A percentile compares a stretch with the other conserved stretches of the same genome.
phyloP scores from a whole-genome alignment of 257 asterid genomes.

The Solanum boliviense region DNA sequence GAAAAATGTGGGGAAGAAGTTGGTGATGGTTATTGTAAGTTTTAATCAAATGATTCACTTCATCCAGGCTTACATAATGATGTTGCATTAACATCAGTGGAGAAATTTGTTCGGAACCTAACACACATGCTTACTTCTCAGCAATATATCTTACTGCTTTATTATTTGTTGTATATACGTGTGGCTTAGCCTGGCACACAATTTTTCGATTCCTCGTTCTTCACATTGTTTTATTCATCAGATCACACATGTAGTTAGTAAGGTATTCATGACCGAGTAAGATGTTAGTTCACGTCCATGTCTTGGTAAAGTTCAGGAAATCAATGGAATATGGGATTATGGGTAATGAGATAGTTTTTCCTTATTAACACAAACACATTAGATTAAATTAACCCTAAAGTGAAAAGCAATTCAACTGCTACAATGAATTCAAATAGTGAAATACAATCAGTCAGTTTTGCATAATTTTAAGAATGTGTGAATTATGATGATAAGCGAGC shows the following conservation, averaged over 20 bases:
- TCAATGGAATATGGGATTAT: background rate
- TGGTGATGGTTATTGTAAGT: background rate
- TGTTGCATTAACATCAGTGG: background rate
- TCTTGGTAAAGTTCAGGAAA: background rate
- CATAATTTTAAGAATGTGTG: background rate
- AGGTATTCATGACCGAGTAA: background rate
- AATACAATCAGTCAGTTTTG: background rate
- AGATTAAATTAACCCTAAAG: background rate
- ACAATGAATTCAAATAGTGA: background rate
- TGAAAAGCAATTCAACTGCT: background rate
- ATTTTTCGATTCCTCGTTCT: background rate
- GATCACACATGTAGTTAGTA: background rate
- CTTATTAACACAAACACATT: background rate
- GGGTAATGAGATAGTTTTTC: background rate
- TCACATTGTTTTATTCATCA: background rate
- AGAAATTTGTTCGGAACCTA: background rate
- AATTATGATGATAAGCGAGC: background rate
- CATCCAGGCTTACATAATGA: background rate
- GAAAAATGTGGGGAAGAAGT: background rate
- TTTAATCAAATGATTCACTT: background rate
- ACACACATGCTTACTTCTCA: background rate
- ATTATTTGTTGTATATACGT: background rate
- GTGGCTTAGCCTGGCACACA: background rate
- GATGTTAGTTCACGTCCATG: background rate
- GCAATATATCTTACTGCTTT: background rate